These are phyloP conservation scores for Eucalyptus pauciflora DNA, from an alignment of 345 rosid species.

Conservation along the genomic window DNA sequence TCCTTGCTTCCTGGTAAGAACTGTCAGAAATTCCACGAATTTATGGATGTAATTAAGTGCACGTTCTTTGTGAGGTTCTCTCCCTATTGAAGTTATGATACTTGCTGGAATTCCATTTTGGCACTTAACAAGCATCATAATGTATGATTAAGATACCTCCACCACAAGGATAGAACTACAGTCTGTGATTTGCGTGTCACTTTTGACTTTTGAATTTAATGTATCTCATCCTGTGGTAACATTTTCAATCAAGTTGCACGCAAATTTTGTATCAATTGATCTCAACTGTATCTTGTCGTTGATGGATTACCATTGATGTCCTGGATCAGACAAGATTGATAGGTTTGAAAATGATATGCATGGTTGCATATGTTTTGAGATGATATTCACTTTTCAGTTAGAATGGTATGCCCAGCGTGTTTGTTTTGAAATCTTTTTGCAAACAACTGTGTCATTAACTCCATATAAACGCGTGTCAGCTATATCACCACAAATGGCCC, in stretches of 20 bases:
- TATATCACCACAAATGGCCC: background rate
- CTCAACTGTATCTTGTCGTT: background rate
- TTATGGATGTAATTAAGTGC: background rate
- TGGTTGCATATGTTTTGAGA: background rate
- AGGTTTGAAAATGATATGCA: background rate
- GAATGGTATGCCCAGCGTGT: background rate
- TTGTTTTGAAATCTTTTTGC: background rate
- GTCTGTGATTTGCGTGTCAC: background rate
- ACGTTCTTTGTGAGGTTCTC: background rate
- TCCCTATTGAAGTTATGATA: background rate
- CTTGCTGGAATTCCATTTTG: background rate
- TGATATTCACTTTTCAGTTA: background rate
- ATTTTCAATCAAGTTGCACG: background rate
- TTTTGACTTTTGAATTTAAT: background rate
- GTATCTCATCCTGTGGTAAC: background rate
- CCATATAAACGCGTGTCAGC: background rate
- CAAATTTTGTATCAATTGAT: background rate
- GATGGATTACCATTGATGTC: background rate
- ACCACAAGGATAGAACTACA: background rate
- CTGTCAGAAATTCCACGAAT: background rate
- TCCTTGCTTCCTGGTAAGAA: background rate
- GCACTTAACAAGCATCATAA: background rate
- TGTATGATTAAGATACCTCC: background rate
- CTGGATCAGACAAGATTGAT: background rate
- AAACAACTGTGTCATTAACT: background rate